These are phyloP conservation scores for Cutaneotrichosporon sp. DNA, from an alignment of 1,284 basidiomycete species.

Conservation along the genomic window DNA sequence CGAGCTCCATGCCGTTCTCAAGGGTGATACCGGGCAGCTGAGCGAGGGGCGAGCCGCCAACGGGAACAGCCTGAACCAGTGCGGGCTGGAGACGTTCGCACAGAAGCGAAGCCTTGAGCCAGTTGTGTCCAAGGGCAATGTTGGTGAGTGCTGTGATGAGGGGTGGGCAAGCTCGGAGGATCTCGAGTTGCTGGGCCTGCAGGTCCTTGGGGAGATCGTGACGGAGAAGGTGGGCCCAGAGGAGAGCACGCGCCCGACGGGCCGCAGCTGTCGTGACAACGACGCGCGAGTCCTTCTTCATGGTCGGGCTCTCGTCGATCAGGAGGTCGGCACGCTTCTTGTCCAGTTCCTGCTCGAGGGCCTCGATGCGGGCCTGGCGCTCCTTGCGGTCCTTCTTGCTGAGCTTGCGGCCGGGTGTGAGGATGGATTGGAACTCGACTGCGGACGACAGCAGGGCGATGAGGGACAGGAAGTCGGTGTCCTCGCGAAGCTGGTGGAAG, in stretches of 20 bases:
- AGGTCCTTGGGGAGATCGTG: constrained; percentile 60
- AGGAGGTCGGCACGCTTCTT: constrained; percentile 50
- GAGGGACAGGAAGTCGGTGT: constrained; percentile 68
- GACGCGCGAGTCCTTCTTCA: constrained; percentile 31
- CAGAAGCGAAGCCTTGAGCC: constrained; percentile 75
- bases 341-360: constrained; percentile 59
- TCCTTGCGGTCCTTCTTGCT: constrained; percentile 49
- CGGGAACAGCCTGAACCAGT: constrained; percentile 77
- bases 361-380: constrained; percentile 52
- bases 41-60: constrained; percentile 56
- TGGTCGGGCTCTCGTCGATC: constrained; percentile 31
- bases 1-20: constrained; percentile 53
- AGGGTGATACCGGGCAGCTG: constrained; percentile 68
- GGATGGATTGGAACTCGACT: constrained; percentile 56
- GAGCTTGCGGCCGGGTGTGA: constrained; percentile 29
- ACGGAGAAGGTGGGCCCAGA: constrained; percentile 83
- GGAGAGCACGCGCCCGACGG: constrained; percentile 62
- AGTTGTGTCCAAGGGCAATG: constrained; percentile 80
- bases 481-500: constrained; percentile 82
- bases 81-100: constrained; percentile 79
- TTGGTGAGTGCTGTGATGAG: constrained; percentile 76
- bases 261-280: constrained; percentile 34
- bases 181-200: constrained; percentile 61
- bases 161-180: constrained; percentile 67
- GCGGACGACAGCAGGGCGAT: constrained; percentile 69